phyloP scores from a whole-genome alignment of 2,329 filamentous ascomycete species.

The Diaporthe aspalathi region DNA sequence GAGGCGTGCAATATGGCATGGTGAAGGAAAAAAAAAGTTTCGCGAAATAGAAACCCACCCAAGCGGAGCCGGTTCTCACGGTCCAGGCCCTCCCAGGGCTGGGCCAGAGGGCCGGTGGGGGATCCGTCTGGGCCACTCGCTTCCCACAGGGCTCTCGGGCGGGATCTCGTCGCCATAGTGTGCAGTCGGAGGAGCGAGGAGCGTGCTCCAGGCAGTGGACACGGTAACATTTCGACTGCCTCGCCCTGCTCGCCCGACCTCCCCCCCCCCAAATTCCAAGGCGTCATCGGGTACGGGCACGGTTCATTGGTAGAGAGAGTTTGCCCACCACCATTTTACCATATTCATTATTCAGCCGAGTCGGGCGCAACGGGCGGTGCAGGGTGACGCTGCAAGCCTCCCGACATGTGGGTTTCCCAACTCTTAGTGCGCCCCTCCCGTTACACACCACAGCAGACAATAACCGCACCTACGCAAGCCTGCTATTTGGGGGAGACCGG shows the following conservation, averaged over 20 bases:
- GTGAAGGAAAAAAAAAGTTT: constrained; percentile 1
- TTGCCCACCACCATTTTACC: background rate
- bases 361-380: background rate
- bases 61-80: constrained; percentile 5
- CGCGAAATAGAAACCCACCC: background rate
- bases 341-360: background rate
- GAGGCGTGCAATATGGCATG: background rate
- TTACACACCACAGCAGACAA: background rate
- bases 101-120: background rate
- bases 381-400: background rate
- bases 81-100: constrained; percentile 26
- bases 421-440: constrained; percentile 7
- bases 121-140: constrained; percentile 4
- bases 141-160: constrained; percentile 2
- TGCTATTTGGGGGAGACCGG: background rate
- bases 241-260: too few species aligned
- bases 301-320: background rate
- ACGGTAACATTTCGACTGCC: background rate
- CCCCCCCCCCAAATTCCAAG: too few species aligned
- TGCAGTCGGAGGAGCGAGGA: too few species aligned
- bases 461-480: background rate
- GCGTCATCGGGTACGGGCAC: background rate
- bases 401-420: background rate
- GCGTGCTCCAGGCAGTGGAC: background rate
- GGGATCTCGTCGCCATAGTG: background rate